These are phyloP conservation scores for Aspergillus sergii DNA, from an alignment of 2,329 filamentous ascomycete genomes.

Conservation along the genomic window DNA sequence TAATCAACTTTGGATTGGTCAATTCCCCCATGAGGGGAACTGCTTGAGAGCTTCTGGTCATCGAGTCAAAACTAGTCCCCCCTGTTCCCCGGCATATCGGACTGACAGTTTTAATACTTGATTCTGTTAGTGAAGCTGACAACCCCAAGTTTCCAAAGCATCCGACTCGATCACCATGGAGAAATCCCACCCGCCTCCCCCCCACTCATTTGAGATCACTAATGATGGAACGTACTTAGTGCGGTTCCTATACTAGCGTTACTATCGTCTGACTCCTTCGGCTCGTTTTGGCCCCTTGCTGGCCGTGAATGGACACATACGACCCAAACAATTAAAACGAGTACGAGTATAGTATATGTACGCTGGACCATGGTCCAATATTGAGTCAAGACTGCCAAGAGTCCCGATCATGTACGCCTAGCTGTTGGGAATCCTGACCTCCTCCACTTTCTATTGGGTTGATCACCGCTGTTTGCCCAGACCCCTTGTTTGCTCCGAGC, in stretches of 20 bases:
- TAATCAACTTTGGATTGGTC: neutral
- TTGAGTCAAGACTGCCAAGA: slow-evolving; percentile 3
- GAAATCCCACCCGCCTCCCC: neutral
- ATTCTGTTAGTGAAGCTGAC: neutral
- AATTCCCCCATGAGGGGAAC: neutral
- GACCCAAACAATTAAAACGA: neutral
- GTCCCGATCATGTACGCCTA: neutral
- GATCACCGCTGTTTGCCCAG: slow-evolving; percentile 7
- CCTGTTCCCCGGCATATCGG: neutral
- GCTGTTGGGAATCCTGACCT: slow-evolving; percentile 1
- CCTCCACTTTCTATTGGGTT: slow-evolving; percentile 7
- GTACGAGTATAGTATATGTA: neutral
- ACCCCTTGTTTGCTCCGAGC: neutral
- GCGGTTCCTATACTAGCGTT: neutral
- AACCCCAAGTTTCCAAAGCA: neutral
- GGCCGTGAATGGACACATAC: neutral
- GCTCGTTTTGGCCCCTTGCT: slow-evolving; percentile 1
- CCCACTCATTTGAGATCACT: neutral
- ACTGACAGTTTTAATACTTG: neutral
- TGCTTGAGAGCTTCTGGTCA: neutral
- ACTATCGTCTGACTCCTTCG: neutral
- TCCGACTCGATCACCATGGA: neutral
- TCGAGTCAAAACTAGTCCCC: neutral
- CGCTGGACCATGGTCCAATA: neutral
- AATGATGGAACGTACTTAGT: neutral